These are phyloP conservation scores for Mariannaea sp. DNA, from an alignment of 2,329 filamentous ascomycete species.

Conservation along the genomic window DNA sequence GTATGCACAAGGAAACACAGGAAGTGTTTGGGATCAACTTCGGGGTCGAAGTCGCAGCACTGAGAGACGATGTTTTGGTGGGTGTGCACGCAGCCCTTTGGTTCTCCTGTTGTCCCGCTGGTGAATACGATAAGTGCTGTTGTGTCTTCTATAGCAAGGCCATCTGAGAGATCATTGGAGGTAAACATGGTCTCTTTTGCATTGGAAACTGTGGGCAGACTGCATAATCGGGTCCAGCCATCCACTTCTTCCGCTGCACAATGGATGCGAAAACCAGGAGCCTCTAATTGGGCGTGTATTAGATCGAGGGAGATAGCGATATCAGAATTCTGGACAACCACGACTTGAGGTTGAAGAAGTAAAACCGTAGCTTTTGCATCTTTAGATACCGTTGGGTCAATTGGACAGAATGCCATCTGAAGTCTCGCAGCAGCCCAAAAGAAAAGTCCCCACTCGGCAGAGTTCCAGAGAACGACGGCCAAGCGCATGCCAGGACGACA, in stretches of 20 bases:
- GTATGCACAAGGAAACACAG: slow-evolving; percentile 47
- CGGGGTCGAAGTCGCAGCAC: slow-evolving; percentile 44
- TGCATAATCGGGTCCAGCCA: slow-evolving; percentile 30
- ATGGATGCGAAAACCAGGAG: slow-evolving; percentile 27
- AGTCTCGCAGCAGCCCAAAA: slow-evolving; percentile 46
- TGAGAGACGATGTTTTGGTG: slow-evolving; percentile 47
- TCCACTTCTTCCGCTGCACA: slow-evolving; percentile 28
- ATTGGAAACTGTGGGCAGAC: slow-evolving; percentile 10
- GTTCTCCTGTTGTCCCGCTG: slow-evolving; percentile 54
- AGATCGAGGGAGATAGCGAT: slow-evolving; percentile 27
- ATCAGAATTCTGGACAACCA: slow-evolving; percentile 42
- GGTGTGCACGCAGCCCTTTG: slow-evolving; percentile 52
- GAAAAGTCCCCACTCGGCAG: slow-evolving; percentile 46
- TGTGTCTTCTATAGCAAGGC: slow-evolving; percentile 20
- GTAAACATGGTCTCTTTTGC: neutral
- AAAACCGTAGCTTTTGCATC: slow-evolving; percentile 35
- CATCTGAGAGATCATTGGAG: neutral
- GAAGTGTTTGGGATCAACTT: slow-evolving; percentile 35
- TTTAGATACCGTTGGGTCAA: slow-evolving; percentile 39
- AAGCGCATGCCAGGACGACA: slow-evolving; percentile 39
- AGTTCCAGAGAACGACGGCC: slow-evolving; percentile 43
- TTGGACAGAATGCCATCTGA: slow-evolving; percentile 42
- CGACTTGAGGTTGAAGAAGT: slow-evolving; percentile 34
- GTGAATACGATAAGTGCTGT: slow-evolving; percentile 52
- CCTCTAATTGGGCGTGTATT: neutral